Evolutionary conservation across 768 basidiomycete species (phyloP).

Genomic region (Asterophora lycoperdoides): DNA sequence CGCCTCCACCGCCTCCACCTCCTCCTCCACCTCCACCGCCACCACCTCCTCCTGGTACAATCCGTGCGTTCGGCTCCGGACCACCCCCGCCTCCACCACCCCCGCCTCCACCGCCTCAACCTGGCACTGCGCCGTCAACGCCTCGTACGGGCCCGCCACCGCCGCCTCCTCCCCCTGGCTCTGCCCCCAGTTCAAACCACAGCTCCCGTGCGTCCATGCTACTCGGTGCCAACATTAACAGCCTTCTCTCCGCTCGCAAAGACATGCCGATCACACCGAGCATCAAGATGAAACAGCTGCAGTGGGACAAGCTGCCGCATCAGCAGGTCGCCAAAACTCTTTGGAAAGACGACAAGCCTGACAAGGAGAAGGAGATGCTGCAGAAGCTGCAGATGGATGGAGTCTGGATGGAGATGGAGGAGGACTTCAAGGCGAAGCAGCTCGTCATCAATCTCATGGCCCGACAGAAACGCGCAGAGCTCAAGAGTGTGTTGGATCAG

Average conservation of each 20-base stretch:
- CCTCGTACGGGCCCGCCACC: constrained; percentile 30
- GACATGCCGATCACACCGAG: constrained; percentile 80
- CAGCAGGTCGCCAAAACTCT: constrained; percentile 81
- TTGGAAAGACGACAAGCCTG: constrained; percentile 69
- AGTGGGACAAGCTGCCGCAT: constrained; percentile 98
- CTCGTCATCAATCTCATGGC: constrained; percentile 86
- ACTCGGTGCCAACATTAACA: constrained; percentile 52
- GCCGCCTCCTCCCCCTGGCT: constrained; percentile 36
- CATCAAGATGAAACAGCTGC: constrained; percentile 95
- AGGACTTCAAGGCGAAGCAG: constrained; percentile 96
- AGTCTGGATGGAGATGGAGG: constrained; percentile 95
- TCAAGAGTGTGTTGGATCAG: constrained; percentile 87
- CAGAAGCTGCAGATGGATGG: constrained; percentile 79
- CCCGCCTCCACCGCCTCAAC: constrained; percentile 32
- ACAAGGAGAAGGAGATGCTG: constrained; percentile 76
- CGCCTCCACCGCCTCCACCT: constrained; percentile 25
- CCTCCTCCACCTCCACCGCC: constrained; percentile 35
- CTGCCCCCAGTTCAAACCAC: constrained; percentile 33
- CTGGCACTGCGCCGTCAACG: constrained; percentile 23
- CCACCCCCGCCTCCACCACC: constrained; percentile 31
- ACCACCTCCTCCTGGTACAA: constrained; percentile 32
- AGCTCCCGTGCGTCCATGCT: constrained; percentile 60
- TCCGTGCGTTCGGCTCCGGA: constrained; percentile 16
- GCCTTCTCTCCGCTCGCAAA: constrained; percentile 65
- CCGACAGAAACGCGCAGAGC: constrained; percentile 80